These are phyloP conservation scores for Roridomyces roridus DNA, from an alignment of 768 basidiomycete species.

Conservation along the genomic window DNA sequence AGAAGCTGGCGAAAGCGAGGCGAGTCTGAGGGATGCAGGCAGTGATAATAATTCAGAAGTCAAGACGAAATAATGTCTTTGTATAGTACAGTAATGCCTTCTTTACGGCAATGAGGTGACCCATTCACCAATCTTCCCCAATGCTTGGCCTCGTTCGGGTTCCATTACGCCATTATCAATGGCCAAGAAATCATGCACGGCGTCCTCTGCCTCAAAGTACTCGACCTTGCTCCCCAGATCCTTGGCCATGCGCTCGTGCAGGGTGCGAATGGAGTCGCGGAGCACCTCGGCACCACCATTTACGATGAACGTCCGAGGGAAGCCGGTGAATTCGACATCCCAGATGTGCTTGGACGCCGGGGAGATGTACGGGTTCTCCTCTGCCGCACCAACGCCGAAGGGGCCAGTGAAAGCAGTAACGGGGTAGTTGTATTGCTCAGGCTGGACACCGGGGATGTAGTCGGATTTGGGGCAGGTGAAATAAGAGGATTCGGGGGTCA, in stretches of 20 bases:
- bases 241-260: constrained; percentile 53
- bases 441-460: constrained; percentile 38
- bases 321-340: constrained; percentile 54
- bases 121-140: constrained; percentile 59
- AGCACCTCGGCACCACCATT: constrained; percentile 63
- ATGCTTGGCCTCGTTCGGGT: constrained; percentile 55
- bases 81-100: background rate
- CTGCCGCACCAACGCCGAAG: constrained; percentile 51
- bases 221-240: constrained; percentile 58
- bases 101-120: constrained; percentile 19
- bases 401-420: constrained; percentile 53
- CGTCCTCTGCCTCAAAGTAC: constrained; percentile 58
- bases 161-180: constrained; percentile 51
- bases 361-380: constrained; percentile 61
- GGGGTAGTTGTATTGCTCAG: constrained; percentile 34
- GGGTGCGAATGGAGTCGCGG: constrained; percentile 55
- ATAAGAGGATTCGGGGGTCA: constrained; percentile 44
- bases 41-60: background rate
- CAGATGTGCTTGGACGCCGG: constrained; percentile 53
- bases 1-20: constrained; percentile 41
- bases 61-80: constrained; percentile 8
- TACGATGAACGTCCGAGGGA: constrained; percentile 66
- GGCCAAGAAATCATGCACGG: constrained; percentile 58
- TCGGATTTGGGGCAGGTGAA: constrained; percentile 40
- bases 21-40: constrained; percentile 19